Evolutionary conservation across 257 asterid genomes (phyloP).

Genomic region (Solanum bulbocastanum): DNA sequence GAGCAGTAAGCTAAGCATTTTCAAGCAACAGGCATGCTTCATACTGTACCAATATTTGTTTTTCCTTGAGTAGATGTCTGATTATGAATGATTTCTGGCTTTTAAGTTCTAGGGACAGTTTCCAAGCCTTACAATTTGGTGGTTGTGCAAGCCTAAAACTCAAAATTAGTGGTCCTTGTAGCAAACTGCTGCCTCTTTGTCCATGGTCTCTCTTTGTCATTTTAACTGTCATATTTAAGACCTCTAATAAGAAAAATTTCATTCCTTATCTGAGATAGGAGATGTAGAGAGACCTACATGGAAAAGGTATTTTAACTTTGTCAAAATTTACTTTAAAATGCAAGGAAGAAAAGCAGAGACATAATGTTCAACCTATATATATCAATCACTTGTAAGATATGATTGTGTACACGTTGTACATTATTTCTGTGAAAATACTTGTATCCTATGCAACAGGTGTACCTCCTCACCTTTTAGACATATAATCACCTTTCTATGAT

Average conservation of each 20-base stretch:
- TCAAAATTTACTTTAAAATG: background rate
- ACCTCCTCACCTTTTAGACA: background rate
- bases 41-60: conserved; percentile 8
- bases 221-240: background rate
- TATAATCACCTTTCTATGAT: background rate
- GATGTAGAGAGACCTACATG: background rate
- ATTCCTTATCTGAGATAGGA: background rate
- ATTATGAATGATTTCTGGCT: background rate
- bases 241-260: background rate
- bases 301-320: background rate
- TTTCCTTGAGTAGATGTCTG: background rate
- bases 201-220: background rate
- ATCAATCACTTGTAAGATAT: background rate
- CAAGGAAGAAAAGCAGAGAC: background rate
- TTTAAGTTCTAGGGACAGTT: background rate
- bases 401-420: background rate
- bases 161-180: background rate
- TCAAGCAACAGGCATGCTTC: conserved; percentile 93
- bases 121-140: background rate
- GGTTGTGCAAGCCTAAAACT: background rate
- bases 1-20: conserved; percentile 96
- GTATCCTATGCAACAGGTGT: background rate
- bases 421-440: background rate
- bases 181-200: background rate
- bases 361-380: background rate